Percentiles rank a stretch among this genome's conserved stretches.
These are phyloP conservation scores for Trichoderma erinaceum DNA, from an alignment of 495 filamentous ascomycete genomes.

Conservation along the genomic window DNA sequence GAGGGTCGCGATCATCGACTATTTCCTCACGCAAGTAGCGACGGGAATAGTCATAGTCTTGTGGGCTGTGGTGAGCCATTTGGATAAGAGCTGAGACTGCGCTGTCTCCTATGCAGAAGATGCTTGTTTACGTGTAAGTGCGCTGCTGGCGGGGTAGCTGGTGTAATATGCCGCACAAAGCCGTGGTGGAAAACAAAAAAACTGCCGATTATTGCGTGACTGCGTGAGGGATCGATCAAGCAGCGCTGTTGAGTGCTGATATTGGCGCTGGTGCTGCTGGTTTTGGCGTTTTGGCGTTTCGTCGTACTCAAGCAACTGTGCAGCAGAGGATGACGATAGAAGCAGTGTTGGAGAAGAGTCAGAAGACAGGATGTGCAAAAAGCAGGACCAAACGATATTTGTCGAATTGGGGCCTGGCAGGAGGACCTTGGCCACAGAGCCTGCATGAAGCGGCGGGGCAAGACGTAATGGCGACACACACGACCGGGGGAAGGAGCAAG, in stretches of 20 bases:
- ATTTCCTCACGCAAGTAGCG: slow-evolving; percentile 45
- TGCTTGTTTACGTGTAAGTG: neutral
- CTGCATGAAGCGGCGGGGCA: slow-evolving; percentile 13
- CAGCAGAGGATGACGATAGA: neutral
- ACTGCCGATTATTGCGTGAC: slow-evolving; percentile 1
- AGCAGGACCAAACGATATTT: slow-evolving; percentile 1
- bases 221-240: neutral
- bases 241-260: neutral
- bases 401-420: slow-evolving; percentile 8
- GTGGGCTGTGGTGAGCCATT: slow-evolving; percentile 46
- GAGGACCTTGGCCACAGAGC: neutral
- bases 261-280: neutral
- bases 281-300: neutral
- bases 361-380: neutral
- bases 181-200: neutral
- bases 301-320: neutral
- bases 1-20: slow-evolving; percentile 38
- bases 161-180: slow-evolving; percentile 3
- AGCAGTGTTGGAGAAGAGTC: neutral
- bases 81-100: neutral
- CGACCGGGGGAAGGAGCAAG: neutral
- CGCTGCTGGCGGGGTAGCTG: slow-evolving; percentile 7
- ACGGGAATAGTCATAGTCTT: slow-evolving; percentile 40
- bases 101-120: neutral
- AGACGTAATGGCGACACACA: slow-evolving; percentile 11